Conservation (phyloP, 2,329 filamentous ascomycete genomes). For the Lecanosticta acicola region DNA sequence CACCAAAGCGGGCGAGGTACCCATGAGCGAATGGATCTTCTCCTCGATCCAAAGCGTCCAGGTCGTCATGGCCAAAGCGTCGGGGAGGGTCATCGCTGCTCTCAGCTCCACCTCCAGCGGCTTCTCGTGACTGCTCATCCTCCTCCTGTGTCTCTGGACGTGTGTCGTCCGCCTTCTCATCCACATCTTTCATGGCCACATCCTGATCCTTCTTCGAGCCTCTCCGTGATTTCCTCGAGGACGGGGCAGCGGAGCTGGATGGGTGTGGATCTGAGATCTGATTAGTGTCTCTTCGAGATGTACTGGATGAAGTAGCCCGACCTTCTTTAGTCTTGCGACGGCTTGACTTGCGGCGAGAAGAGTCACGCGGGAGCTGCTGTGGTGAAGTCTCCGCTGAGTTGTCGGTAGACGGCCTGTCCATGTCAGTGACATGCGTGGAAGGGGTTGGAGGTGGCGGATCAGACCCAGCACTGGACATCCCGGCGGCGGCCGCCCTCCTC, state of each 20-base stretch:
- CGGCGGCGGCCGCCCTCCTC: constrained; percentile 38
- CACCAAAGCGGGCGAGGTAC: constrained; percentile 62
- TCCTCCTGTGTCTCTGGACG: constrained; percentile 32
- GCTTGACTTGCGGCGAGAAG: constrained; percentile 66
- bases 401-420: constrained; percentile 55
- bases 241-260: constrained; percentile 29
- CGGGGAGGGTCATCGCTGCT: constrained; percentile 58
- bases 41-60: constrained; percentile 43
- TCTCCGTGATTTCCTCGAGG: constrained; percentile 30
- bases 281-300: constrained; percentile 11
- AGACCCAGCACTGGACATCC: constrained; percentile 72
- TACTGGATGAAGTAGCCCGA: constrained; percentile 25
- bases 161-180: constrained; percentile 27
- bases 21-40: constrained; percentile 57
- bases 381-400: constrained; percentile 58
- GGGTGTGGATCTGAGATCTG: constrained; percentile 33
- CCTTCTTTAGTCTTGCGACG: constrained; percentile 62
- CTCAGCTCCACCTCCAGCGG: constrained; percentile 32
- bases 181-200: constrained; percentile 32
- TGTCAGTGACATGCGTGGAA: constrained; percentile 18
- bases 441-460: constrained; percentile 24
- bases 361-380: constrained; percentile 51
- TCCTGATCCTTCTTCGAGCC: constrained; percentile 30
- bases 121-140: constrained; percentile 50
- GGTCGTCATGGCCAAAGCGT: constrained; percentile 54